Percentiles rank a stretch among this genome's conserved stretches.
Conservation (phyloP, 208 protist species). For the Leishmania amazonensis region DNA sequence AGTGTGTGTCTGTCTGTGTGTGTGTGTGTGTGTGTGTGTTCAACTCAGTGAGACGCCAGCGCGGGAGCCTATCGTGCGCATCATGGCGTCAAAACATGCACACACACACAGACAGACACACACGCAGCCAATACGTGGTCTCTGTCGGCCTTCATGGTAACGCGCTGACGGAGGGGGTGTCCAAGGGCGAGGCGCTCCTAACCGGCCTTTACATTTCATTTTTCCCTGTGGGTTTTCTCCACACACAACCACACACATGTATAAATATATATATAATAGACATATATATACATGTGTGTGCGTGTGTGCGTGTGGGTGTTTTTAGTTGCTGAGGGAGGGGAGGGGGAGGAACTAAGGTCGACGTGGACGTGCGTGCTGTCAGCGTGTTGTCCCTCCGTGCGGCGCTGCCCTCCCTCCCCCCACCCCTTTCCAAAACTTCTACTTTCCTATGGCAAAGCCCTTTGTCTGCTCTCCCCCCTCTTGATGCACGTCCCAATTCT, state of each 20-base stretch:
- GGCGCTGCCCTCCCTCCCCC: neutral
- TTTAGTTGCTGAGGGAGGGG: neutral
- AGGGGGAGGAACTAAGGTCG: neutral
- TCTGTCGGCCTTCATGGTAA: neutral
- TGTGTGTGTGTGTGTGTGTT: neutral
- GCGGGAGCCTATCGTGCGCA: neutral
- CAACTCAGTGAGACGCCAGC: neutral
- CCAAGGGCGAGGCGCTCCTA: no score
- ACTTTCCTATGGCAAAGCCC: neutral
- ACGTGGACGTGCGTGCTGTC: neutral
- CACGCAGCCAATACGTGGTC: neutral
- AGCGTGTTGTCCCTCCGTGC: neutral
- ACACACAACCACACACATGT: no score
- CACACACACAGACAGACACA: no score
- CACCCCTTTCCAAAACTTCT: neutral
- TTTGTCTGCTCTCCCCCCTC: neutral
- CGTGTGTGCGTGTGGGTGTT: neutral
- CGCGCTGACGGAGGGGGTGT: neutral
- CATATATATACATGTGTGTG: neutral
- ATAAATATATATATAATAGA: neutral
- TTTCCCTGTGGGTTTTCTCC: neutral
- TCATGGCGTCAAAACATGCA: neutral
- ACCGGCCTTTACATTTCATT: neutral
- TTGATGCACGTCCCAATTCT: neutral
- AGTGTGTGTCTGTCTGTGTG: no score